phyloP scores from a whole-genome alignment of 345 rosid genomes.

The Aquilaria malaccensis region DNA sequence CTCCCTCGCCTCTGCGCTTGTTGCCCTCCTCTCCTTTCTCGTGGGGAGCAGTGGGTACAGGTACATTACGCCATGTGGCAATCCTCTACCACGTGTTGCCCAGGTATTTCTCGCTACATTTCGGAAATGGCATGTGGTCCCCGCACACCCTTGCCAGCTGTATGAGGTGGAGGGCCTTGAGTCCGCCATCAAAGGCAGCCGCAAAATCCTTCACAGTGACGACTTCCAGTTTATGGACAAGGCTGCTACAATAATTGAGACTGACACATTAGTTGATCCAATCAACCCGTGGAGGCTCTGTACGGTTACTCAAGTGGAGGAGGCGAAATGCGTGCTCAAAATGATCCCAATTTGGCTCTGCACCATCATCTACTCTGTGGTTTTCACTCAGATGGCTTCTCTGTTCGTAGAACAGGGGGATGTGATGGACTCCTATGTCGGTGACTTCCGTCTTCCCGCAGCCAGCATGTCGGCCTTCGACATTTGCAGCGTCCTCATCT shows the following conservation, averaged over 20 bases:
- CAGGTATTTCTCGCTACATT: slow-evolving; percentile 58
- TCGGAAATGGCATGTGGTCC: slow-evolving; percentile 38
- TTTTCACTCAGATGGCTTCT: slow-evolving; percentile 76
- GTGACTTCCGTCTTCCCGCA: slow-evolving; percentile 65
- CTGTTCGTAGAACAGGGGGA: slow-evolving; percentile 67
- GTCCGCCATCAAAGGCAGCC: slow-evolving; percentile 76
- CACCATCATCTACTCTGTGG: slow-evolving; percentile 65
- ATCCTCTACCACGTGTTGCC: slow-evolving; percentile 68
- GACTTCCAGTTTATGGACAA: slow-evolving; percentile 64
- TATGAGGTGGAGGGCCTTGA: slow-evolving; percentile 60
- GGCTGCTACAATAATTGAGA: slow-evolving; percentile 69
- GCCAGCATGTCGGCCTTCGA: slow-evolving; percentile 95
- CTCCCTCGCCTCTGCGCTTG: slow-evolving; percentile 49
- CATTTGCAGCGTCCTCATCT: slow-evolving; percentile 62
- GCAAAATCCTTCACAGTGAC: slow-evolving; percentile 67
- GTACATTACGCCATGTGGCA: slow-evolving; percentile 49
- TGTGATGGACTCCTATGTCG: slow-evolving; percentile 50
- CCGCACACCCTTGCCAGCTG: slow-evolving; percentile 24
- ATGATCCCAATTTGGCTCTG: slow-evolving; percentile 66
- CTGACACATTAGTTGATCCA: slow-evolving; percentile 23
- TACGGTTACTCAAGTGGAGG: slow-evolving; percentile 84
- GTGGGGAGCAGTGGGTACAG: slow-evolving; percentile 36
- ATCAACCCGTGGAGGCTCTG: slow-evolving; percentile 64
- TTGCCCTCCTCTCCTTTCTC: slow-evolving; percentile 37
- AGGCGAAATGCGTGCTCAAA: slow-evolving; percentile 64